Conservation (phyloP, 352 stramenopile species). For the Globisporangium paroecandrum region DNA sequence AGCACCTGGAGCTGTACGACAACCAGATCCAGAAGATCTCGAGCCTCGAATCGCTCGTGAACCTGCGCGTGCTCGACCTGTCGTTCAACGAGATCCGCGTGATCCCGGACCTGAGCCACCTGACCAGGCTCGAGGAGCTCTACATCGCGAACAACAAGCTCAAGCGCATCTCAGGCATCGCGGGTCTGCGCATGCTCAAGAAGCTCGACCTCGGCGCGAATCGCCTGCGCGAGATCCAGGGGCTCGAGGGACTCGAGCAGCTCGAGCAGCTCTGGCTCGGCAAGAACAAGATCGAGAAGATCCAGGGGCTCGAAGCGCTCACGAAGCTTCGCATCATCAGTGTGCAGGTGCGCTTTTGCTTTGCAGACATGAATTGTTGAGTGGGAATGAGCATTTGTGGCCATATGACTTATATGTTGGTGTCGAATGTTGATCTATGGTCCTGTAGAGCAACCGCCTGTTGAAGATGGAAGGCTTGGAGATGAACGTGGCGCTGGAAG, state of each 20-base stretch:
- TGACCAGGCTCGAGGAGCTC: constrained; percentile 88
- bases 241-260: constrained; percentile 83
- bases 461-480: constrained; percentile 90
- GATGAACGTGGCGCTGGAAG: constrained; percentile 86
- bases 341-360: constrained; percentile 39
- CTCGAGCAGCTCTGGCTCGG: constrained; percentile 97
- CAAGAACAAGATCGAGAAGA: constrained; percentile 97
- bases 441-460: constrained; percentile 93
- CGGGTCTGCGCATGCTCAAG: constrained; percentile 75
- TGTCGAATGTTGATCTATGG: background rate
- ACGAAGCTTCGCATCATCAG: constrained; percentile 87
- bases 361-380: constrained; percentile 4
- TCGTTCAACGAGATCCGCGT: constrained; percentile 96
- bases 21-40: constrained; percentile 93
- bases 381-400: background rate
- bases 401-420: background rate
- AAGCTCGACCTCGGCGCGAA: constrained; percentile 98
- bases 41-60: constrained; percentile 51
- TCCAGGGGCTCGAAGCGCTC: constrained; percentile 83
- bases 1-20: constrained; percentile 97
- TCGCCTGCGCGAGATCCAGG: constrained; percentile 90
- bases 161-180: constrained; percentile 91
- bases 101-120: constrained; percentile 74
- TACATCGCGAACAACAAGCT: constrained; percentile 99
- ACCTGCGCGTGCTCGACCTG: constrained; percentile 90